phyloP scores from a whole-genome alignment of 805 yeast genomes.

The Cephaloascus albidus region DNA sequence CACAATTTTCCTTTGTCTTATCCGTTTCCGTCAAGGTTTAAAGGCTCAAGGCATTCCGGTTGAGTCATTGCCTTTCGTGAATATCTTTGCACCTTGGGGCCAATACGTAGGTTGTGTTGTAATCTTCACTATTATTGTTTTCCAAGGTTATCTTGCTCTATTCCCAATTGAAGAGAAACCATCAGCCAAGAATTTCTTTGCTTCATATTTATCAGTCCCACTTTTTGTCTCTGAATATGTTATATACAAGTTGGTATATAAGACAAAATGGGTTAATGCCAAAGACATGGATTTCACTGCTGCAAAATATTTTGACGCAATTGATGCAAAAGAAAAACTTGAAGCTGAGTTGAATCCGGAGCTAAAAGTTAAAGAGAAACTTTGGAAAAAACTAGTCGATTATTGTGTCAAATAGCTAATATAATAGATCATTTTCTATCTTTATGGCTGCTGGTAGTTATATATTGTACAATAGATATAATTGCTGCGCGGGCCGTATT shows the following conservation, averaged over 20 bases:
- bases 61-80: neutral
- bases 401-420: too few species aligned
- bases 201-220: slow-evolving; percentile 14
- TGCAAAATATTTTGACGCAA: slow-evolving; percentile 16
- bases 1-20: slow-evolving; percentile 27
- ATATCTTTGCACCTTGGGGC: neutral
- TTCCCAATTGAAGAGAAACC: slow-evolving; percentile 12
- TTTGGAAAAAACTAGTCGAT: too few species aligned
- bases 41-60: neutral
- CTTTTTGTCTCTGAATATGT: slow-evolving; percentile 13
- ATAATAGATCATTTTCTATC: too few species aligned
- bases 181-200: slow-evolving; percentile 13
- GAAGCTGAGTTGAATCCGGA: too few species aligned
- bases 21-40: neutral
- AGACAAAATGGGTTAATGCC: slow-evolving; percentile 17
- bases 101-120: neutral
- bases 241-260: slow-evolving; percentile 15
- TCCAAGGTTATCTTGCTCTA: neutral
- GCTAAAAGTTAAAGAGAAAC: too few species aligned
- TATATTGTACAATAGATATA: too few species aligned
- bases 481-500: too few species aligned
- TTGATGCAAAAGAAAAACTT: too few species aligned
- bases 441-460: too few species aligned
- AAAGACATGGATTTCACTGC: slow-evolving; percentile 22
- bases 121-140: neutral